Evolutionary conservation across 306 rosid genomes (phyloP).

Genomic region (Cotoneaster glaucophyllus): DNA sequence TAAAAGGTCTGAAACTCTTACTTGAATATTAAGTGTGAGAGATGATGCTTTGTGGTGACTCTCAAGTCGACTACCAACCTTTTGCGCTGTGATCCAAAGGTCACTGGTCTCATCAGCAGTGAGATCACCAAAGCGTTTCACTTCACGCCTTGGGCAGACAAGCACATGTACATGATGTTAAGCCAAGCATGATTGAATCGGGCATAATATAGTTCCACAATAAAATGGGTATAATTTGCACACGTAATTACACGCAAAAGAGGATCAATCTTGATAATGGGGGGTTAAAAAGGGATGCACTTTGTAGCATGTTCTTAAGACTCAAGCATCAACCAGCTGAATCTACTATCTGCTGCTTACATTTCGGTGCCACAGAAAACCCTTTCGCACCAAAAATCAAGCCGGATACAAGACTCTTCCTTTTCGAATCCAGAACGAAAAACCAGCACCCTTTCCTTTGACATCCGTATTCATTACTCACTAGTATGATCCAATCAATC

Average conservation of each 20-base stretch:
- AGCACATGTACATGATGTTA: conserved; percentile 77
- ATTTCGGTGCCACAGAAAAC: neutral
- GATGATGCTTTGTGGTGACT: conserved; percentile 73
- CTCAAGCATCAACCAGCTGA: neutral
- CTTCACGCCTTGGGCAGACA: conserved; percentile 92
- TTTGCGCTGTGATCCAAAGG: conserved; percentile 85
- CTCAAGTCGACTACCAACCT: conserved; percentile 72
- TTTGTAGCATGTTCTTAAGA: neutral
- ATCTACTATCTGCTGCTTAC: neutral
- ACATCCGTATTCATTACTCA: neutral
- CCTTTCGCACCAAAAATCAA: neutral
- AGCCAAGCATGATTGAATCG: conserved; percentile 34
- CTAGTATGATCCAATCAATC: neutral
- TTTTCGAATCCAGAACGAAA: neutral
- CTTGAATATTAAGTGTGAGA: conserved; percentile 75
- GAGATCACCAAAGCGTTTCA: conserved; percentile 78
- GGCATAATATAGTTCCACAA: neutral
- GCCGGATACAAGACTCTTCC: neutral
- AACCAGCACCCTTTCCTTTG: neutral
- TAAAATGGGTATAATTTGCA: neutral
- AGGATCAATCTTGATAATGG: neutral
- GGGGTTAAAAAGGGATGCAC: neutral
- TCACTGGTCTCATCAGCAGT: conserved; percentile 77
- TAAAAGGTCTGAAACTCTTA: conserved; percentile 22
- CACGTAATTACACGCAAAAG: neutral